Evolutionary conservation across 2,329 filamentous ascomycete genomes (phyloP), one percentile per base, ranked within the genome.

Genomic region (Saccharata proteae): DNA sequence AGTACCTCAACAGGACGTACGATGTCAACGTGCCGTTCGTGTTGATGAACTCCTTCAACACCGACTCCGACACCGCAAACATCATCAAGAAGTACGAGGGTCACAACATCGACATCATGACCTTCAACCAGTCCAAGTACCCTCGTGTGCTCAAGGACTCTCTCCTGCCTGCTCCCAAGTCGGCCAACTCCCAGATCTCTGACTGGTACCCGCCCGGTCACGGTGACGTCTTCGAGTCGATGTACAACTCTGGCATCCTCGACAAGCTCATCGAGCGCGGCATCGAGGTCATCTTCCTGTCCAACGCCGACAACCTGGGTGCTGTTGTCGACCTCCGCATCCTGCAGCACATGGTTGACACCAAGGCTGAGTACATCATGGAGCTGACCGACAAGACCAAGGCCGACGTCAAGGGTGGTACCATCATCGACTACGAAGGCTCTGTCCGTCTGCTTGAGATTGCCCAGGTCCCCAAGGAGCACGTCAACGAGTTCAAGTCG

Each of bases 81-180:
- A 98, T 98, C 65, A 98, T 98, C 71, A 98, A 98, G 77, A 98
- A 98, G 71, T 98, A 96, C 66, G 88, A 98, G 69, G 90, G 90
- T 43, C 90, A 98, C 75, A 94, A 94, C 59, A 92, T 98, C 54
- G 90, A 98, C 57, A 96, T 98, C 59, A 71, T 96, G 58, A 96
- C 90, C 58, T 98, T 98, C 78, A 98, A 98, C 73, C 90, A 98
- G 68, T 98, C 90, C 42, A 76, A 86, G 51, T 98, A 96, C 70
- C 90, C 90, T 46, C 82, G 90, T 71, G 83, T 98, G 56, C 77
- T 86, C 65, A 96, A 94, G 74, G 90, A 98, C 67, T 98, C 90
- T 26, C 77, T 94, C 33, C 81, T 98, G 30, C 90, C 90, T 22
- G 90, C 88, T 19, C 85, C 90, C 54, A 94, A 96, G 74, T 73